Evolutionary conservation across 2,329 filamentous ascomycete genomes (phyloP), one percentile per base, ranked within the genome.

Genomic region (Trichoderma sp.): DNA sequence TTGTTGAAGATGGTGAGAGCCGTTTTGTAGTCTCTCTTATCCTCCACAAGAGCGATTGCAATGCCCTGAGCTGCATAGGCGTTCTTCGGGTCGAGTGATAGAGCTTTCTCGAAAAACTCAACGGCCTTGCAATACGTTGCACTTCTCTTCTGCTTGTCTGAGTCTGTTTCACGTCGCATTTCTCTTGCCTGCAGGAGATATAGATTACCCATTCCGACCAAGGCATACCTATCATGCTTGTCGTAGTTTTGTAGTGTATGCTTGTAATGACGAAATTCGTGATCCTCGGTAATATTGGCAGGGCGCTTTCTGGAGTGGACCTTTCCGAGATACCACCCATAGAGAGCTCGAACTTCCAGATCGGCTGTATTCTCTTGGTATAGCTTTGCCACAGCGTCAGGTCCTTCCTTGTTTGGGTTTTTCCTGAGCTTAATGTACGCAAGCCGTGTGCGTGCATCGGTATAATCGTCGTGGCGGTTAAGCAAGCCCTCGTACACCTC

Each of bases 81-180:
- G 79, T 98, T 99, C 85, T 93, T 95, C 0, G 95, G 92, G 81
- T 99, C 97, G n/a, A 99, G 87, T 77, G 97, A 95, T 27, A 99
- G 87, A 5, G 96, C 96, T 85, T 99, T 99, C 83, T 98, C 97
- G 80, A 98, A 99, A 85, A 99, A 99, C 82, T 99, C 97, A 12
- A 98, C 95, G 0, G 97, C 95, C 79, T 96, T 95, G 82, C 92
- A 91, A 82, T 98, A 99, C 77, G 92, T 93, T 79, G 93, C 94
- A 75, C 93, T 93, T 71, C 95, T 92, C 86, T 97, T 98, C 80
- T 97, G 93, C 85, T 94, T 97, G 76, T 99, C 96, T 76, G 92
- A 89, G 9, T 98, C 97, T 0, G 94, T 94, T 77, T 97, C 94
- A 68, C 95, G 92, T 35, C 94, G 93, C 95, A 98, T 98, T 83